Percentiles rank a stretch among this genome's conserved stretches.
phyloP scores from a whole-genome alignment of 208 protist genomes.

The Strigomonas galati region DNA sequence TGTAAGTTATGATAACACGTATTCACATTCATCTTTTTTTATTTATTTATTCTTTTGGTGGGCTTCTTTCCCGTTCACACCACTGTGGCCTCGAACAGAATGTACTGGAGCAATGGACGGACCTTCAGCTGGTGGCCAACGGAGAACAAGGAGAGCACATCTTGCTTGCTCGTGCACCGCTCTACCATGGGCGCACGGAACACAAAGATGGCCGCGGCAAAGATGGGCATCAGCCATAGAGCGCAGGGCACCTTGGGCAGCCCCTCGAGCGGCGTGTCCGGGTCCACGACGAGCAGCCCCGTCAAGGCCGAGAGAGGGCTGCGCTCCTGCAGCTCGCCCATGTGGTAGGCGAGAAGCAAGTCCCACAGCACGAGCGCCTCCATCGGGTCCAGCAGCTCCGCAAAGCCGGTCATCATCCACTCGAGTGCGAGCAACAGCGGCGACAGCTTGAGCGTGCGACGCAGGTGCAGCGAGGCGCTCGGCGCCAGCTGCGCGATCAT shows the following conservation, averaged over 20 bases:
- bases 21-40: no score
- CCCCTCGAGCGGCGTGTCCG: conserved; percentile 1
- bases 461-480: conserved; percentile 62
- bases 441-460: conserved; percentile 44
- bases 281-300: conserved; percentile 20
- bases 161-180: conserved; percentile 40
- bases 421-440: conserved; percentile 65
- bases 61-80: neutral
- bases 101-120: conserved; percentile 57
- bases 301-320: conserved; percentile 35
- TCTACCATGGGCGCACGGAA: conserved; percentile 75
- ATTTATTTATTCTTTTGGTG: neutral
- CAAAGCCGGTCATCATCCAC: conserved; percentile 86
- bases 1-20: no score
- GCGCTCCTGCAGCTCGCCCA: conserved; percentile 54
- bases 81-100: conserved; percentile 41
- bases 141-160: conserved; percentile 66
- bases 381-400: conserved; percentile 56
- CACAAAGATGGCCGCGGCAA: conserved; percentile 79
- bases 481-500: conserved; percentile 58
- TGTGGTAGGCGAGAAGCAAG: conserved; percentile 71
- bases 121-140: conserved; percentile 49
- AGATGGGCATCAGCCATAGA: conserved; percentile 72
- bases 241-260: conserved; percentile 36
- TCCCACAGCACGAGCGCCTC: conserved; percentile 85